A percentile compares a stretch with the other conserved stretches of the same genome.
These are phyloP conservation scores for Pneumocystis jirovecii DNA, from an alignment of 1,139 yeast species.

Conservation along the genomic window DNA sequence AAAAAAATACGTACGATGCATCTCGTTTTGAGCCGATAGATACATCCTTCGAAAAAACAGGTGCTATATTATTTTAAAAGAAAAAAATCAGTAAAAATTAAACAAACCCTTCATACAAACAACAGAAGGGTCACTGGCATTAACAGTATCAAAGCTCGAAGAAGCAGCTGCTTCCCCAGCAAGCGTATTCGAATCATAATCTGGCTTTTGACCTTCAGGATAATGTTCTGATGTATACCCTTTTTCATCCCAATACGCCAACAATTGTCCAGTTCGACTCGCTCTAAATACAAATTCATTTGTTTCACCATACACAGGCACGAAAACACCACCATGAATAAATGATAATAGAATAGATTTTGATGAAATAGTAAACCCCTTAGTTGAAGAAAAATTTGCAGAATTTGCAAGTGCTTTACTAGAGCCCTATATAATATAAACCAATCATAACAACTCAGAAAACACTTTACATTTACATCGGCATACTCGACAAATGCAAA, in stretches of 20 bases:
- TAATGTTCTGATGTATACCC: constrained; percentile 9
- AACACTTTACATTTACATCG: constrained; percentile 8
- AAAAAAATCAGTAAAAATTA: neutral
- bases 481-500: constrained; percentile 14
- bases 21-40: neutral
- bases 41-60: neutral
- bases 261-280: constrained; percentile 6
- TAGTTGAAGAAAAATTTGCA: neutral
- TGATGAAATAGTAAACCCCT: constrained; percentile 10
- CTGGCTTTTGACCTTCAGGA: constrained; percentile 7
- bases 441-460: no score
- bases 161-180: neutral
- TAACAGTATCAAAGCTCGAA: neutral
- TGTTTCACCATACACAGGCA: constrained; percentile 12
- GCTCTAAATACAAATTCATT: constrained; percentile 11
- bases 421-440: neutral
- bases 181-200: neutral
- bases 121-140: neutral
- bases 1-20: neutral
- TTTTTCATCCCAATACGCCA: constrained; percentile 15
- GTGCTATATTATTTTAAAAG: neutral
- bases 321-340: constrained; percentile 16
- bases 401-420: constrained; percentile 6
- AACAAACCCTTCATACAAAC: constrained; percentile 2
- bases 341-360: constrained; percentile 7